Conservation (phyloP, 805 yeast genomes). For the Kuraishia borneana region DNA sequence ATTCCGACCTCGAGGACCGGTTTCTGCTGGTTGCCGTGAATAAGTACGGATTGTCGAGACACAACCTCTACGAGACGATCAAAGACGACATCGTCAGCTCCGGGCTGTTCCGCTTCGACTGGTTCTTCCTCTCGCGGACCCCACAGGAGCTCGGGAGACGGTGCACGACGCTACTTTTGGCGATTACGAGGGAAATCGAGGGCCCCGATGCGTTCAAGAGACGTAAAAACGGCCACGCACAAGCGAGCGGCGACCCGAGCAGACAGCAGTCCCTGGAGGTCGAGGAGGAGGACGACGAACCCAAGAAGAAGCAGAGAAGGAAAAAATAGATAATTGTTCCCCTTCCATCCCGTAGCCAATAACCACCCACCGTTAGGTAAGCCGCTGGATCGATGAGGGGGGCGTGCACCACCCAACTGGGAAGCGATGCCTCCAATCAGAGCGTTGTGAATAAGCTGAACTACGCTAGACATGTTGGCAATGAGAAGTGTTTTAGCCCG, state of each 20-base stretch:
- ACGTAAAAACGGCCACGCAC: slow-evolving; percentile 12
- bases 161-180: slow-evolving; percentile 52
- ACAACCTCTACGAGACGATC: slow-evolving; percentile 49
- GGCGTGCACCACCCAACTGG: too few relatives aligned
- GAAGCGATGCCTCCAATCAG: too few relatives aligned
- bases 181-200: slow-evolving; percentile 60
- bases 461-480: too few relatives aligned
- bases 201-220: slow-evolving; percentile 46
- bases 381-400: too few relatives aligned
- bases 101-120: slow-evolving; percentile 57
- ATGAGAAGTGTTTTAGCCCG: neutral
- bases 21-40: slow-evolving; percentile 50
- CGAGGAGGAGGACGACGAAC: slow-evolving; percentile 1
- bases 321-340: neutral
- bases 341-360: too few relatives aligned
- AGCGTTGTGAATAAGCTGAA: too few relatives aligned
- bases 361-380: too few relatives aligned
- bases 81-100: slow-evolving; percentile 52
- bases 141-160: slow-evolving; percentile 65
- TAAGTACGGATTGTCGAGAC: slow-evolving; percentile 53
- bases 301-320: neutral
- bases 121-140: slow-evolving; percentile 63
- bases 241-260: neutral
- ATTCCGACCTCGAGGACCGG: slow-evolving; percentile 60
- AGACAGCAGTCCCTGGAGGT: slow-evolving; percentile 1